A percentile compares a stretch with the other conserved stretches of the same genome.
These are phyloP conservation scores for Komagataella populi DNA, from an alignment of 805 yeast species.

Conservation along the genomic window DNA sequence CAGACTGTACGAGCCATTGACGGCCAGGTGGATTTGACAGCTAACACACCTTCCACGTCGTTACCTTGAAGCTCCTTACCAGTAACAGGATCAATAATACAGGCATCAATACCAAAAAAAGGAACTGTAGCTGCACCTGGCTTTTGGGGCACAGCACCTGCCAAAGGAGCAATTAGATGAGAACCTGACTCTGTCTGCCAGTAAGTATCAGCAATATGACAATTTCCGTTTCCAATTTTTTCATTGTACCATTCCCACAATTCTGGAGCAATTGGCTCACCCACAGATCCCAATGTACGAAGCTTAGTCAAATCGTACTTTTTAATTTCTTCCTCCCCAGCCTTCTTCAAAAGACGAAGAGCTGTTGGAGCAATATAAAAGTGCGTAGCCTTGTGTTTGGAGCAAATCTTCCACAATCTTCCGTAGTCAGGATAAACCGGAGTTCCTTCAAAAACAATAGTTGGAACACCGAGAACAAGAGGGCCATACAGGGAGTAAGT, in stretches of 20 bases:
- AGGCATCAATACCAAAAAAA: constrained; percentile 88
- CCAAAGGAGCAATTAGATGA: constrained; percentile 86
- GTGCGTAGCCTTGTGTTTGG: constrained; percentile 82
- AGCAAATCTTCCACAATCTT: constrained; percentile 94
- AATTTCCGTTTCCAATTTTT: constrained; percentile 76
- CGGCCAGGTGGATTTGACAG: constrained; percentile 88
- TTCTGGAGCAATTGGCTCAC: constrained; percentile 97
- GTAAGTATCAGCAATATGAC: constrained; percentile 91
- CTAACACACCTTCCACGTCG: constrained; percentile 94
- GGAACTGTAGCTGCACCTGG: constrained; percentile 97
- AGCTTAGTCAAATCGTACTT: constrained; percentile 75
- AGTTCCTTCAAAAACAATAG: constrained; percentile 92
- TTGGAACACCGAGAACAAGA: constrained; percentile 72
- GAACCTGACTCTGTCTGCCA: constrained; percentile 99
- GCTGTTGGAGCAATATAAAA: constrained; percentile 99
- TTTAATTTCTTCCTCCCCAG: constrained; percentile 75
- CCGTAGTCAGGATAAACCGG: constrained; percentile 95
- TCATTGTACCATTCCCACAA: constrained; percentile 98
- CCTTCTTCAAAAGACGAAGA: constrained; percentile 67
- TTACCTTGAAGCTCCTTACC: constrained; percentile 78
- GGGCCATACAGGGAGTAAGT: constrained; percentile 95
- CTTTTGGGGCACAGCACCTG: constrained; percentile 89
- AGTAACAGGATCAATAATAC: constrained; percentile 82
- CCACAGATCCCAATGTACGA: constrained; percentile 92
- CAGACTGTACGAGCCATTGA: constrained; percentile 96